Conservation (phyloP, 2,329 filamentous ascomycete species). For the Fusarium euwallaceae region DNA sequence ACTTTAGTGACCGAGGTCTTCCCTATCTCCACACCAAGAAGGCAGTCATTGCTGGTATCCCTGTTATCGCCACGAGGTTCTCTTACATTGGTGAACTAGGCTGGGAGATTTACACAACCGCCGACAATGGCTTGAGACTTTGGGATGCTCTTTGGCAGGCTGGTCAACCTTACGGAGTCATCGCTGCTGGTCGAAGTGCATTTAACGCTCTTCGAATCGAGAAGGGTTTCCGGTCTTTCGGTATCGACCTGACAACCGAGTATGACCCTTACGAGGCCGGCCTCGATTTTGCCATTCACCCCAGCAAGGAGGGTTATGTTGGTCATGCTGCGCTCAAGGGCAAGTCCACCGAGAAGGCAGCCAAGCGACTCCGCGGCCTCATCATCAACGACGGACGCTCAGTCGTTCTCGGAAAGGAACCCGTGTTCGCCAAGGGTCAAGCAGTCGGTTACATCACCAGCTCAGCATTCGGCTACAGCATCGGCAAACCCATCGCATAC, state of each 20-base stretch:
- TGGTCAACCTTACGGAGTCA: constrained; percentile 66
- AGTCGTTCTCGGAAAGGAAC: constrained; percentile 72
- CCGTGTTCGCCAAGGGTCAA: constrained; percentile 64
- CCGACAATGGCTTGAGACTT: constrained; percentile 68
- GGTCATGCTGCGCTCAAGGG: constrained; percentile 64
- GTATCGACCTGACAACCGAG: constrained; percentile 71
- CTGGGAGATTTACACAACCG: constrained; percentile 73
- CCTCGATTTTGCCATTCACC: constrained; percentile 63
- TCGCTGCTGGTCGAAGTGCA: constrained; percentile 70
- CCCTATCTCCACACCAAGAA: constrained; percentile 65
- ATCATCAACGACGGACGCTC: constrained; percentile 69
- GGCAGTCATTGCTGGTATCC: constrained; percentile 65
- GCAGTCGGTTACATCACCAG: constrained; percentile 70
- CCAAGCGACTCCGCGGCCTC: constrained; percentile 61
- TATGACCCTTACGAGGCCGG: constrained; percentile 72
- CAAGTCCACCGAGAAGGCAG: constrained; percentile 52
- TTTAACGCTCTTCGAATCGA: constrained; percentile 71
- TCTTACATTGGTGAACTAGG: constrained; percentile 73
- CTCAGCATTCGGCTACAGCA: constrained; percentile 70
- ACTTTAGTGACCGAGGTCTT: constrained; percentile 61
- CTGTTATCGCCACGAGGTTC: constrained; percentile 67
- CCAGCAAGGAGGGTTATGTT: constrained; percentile 62
- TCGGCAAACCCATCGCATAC: constrained; percentile 71
- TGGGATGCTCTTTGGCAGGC: constrained; percentile 71
- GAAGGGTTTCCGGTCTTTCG: constrained; percentile 69